Percentiles rank a stretch among this genome's conserved stretches.
Evolutionary conservation across 1,139 yeast species (phyloP).

Genomic region (Candida sanyaensis): DNA sequence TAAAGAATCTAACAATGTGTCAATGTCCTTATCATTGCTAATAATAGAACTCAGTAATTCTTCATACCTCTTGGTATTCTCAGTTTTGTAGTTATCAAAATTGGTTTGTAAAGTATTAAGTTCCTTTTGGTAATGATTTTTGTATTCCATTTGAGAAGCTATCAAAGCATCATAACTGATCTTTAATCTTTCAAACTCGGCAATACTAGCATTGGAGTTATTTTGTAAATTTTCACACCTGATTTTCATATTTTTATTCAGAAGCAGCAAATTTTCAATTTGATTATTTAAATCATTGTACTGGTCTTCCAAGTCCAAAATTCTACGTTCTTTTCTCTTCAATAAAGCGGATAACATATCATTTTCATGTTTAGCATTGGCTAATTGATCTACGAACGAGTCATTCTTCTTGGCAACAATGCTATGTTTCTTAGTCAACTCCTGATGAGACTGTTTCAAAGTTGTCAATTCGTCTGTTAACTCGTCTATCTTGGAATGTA

Average conservation of each 20-base stretch:
- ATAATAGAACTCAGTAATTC: slow-evolving; percentile 29
- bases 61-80: slow-evolving; percentile 32
- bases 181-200: slow-evolving; percentile 59
- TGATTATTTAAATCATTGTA: slow-evolving; percentile 45
- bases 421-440: slow-evolving; percentile 49
- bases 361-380: slow-evolving; percentile 70
- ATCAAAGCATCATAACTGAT: slow-evolving; percentile 64
- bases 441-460: slow-evolving; percentile 38
- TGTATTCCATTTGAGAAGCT: slow-evolving; percentile 58
- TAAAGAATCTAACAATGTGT: slow-evolving; percentile 44
- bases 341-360: slow-evolving; percentile 65
- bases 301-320: slow-evolving; percentile 61
- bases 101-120: slow-evolving; percentile 24
- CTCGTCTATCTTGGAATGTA: slow-evolving; percentile 54
- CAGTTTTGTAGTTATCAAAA: slow-evolving; percentile 40
- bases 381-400: slow-evolving; percentile 63
- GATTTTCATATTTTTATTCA: slow-evolving; percentile 49
- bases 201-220: slow-evolving; percentile 45
- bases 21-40: slow-evolving; percentile 47
- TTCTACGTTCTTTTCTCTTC: slow-evolving; percentile 64
- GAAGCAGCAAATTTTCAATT: slow-evolving; percentile 47
- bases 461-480: slow-evolving; percentile 54
- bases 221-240: slow-evolving; percentile 52
- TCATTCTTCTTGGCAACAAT: slow-evolving; percentile 54
- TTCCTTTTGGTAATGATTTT: slow-evolving; percentile 48